Conservation (phyloP, 2,329 filamentous ascomycete species). For the Massarina eburnea region DNA sequence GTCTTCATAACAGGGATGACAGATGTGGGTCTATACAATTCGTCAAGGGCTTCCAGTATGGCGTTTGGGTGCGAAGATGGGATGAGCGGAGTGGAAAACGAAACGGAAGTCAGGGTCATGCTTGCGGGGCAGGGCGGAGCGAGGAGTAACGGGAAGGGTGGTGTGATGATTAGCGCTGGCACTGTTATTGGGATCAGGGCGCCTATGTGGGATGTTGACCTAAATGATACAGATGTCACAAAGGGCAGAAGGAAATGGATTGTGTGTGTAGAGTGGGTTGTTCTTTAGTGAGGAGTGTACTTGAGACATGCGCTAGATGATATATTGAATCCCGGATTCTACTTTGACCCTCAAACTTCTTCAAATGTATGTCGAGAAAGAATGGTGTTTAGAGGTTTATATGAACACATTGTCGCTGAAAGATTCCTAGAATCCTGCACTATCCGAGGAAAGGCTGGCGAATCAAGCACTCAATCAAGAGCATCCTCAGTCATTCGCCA, state of each 20-base stretch:
- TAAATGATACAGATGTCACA: slow-evolving; percentile 31
- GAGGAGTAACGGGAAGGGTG: slow-evolving; percentile 9
- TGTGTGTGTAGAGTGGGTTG: slow-evolving; percentile 48
- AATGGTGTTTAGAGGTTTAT: no score
- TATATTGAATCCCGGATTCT: no score
- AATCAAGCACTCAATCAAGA: no score
- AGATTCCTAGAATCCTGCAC: no score
- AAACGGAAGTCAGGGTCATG: slow-evolving; percentile 17
- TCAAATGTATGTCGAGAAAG: no score
- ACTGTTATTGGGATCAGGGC: slow-evolving; percentile 40
- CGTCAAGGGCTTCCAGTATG: slow-evolving; percentile 7
- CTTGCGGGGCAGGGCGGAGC: slow-evolving; percentile 31
- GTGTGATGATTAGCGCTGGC: slow-evolving; percentile 25
- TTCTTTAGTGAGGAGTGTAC: slow-evolving; percentile 19
- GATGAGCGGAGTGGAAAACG: not conserved
- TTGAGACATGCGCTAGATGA: no score
- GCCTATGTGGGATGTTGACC: slow-evolving; percentile 46
- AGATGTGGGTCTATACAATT: slow-evolving; percentile 17
- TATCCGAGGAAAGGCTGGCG: no score
- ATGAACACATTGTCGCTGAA: no score
- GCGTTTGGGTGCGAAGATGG: not conserved
- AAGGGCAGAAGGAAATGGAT: slow-evolving; percentile 33
- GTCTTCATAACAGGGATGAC: slow-evolving; percentile 23
- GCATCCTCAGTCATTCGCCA: no score
- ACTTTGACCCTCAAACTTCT: no score